Conservation (phyloP, 176 grass and related monocot genomes). For the Paspalum notatum region DNA sequence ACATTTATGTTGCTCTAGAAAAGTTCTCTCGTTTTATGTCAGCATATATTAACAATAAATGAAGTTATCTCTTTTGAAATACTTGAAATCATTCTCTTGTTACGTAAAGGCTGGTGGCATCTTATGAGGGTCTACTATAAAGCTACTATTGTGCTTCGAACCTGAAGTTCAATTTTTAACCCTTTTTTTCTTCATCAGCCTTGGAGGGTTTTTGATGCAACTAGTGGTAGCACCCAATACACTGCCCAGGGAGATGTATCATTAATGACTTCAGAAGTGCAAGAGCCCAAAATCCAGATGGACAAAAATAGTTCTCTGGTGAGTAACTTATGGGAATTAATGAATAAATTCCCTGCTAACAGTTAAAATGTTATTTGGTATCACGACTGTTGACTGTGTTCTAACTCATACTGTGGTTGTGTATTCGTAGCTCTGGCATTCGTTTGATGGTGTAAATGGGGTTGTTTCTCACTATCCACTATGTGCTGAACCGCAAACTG, state of each 20-base stretch:
- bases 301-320: slow-evolving; percentile 47
- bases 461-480: slow-evolving; percentile 26
- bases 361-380: slow-evolving; percentile 5
- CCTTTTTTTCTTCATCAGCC: slow-evolving; percentile 39
- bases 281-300: slow-evolving; percentile 35
- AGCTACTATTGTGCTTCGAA: slow-evolving; percentile 17
- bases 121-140: background rate
- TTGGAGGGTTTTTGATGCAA: slow-evolving; percentile 49
- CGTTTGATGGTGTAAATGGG: slow-evolving; percentile 61
- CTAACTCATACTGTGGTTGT: background rate
- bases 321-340: slow-evolving; percentile 33
- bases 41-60: slow-evolving; percentile 3
- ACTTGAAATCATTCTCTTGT: background rate
- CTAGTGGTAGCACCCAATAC: slow-evolving; percentile 22
- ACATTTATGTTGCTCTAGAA: slow-evolving; percentile 20
- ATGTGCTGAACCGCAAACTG: slow-evolving; percentile 24
- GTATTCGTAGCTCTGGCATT: slow-evolving; percentile 66
- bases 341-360: background rate
- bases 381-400: background rate
- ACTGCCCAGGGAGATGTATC: slow-evolving; percentile 30
- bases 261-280: slow-evolving; percentile 25
- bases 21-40: background rate
- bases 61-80: slow-evolving; percentile 2
- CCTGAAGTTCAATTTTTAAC: background rate
- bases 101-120: background rate